Evolutionary conservation across 306 rosid species (phyloP), one percentile per base, ranked within the genome.

Genomic region (Dalbergia oliveri): DNA sequence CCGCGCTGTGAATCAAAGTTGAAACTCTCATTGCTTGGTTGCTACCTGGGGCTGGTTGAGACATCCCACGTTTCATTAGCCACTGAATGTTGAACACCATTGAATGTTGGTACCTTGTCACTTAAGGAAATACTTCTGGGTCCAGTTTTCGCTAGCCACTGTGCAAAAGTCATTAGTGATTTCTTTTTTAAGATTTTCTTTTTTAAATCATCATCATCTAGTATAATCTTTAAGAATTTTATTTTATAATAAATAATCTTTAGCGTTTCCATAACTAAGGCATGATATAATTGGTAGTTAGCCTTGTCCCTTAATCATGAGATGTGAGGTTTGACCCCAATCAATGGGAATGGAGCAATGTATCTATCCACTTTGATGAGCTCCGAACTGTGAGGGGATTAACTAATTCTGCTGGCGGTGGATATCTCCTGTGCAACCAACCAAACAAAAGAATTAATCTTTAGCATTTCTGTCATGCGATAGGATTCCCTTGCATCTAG

Each of bases 11-110:
- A 59, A 43, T 37, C 7, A 37, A 43, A 73, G 58, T 31, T 45
- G 61, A 62, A 45, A 45, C 35, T 66, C 65, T 56, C 49, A 78
- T 76, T 83, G 66, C 39, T 34, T 19, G 62, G n/a, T 39, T 82
- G 70, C 34, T 66, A 51, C 62, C 21, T n/a, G 26, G n/a, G 21
- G 66, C 10, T 26, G 51, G 61, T 43, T 59, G 60, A 82, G 88
- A 76, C 81, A 89, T 70, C 70, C 66, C 84, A 65, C 74, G 81
- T 73, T 82, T 78, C 16, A 45, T 35, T 62, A 77, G 43, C 59
- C 71, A 51, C 76, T 53, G 37, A 69, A 71, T 21, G 5, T 72
- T 71, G 47, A 54, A 54, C 49, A 19, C 34, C 66, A 63, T 31
- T 71, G 66, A 77, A 58, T 66, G 65, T 33, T 34, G 31, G 71